These are phyloP conservation scores for Ganoderma lucidum DNA, from an alignment of 1,284 basidiomycete genomes.

Conservation along the genomic window DNA sequence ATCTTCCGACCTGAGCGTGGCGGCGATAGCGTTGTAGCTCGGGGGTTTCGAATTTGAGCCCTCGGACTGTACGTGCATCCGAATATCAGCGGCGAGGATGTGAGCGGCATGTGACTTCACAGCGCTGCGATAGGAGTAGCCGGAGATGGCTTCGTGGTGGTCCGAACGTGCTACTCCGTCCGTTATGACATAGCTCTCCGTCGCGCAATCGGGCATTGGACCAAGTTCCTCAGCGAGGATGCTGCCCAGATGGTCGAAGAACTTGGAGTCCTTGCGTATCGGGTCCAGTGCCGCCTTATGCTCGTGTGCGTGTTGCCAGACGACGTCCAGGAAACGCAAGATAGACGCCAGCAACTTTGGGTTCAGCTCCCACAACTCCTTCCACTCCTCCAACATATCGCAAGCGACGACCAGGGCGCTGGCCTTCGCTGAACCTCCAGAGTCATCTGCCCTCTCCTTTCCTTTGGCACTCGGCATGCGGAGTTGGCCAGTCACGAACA, in stretches of 20 bases:
- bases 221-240: slow-evolving; percentile 73
- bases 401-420: slow-evolving; percentile 73
- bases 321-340: slow-evolving; percentile 80
- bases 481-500: slow-evolving; percentile 82
- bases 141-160: slow-evolving; percentile 66
- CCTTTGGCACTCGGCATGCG: slow-evolving; percentile 56
- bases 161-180: slow-evolving; percentile 66
- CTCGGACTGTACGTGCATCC: slow-evolving; percentile 57
- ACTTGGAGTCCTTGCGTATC: slow-evolving; percentile 59
- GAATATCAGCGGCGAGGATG: slow-evolving; percentile 77
- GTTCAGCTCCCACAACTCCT: slow-evolving; percentile 75
- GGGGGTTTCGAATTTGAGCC: slow-evolving; percentile 52
- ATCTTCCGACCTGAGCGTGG: slow-evolving; percentile 64
- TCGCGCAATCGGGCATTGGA: slow-evolving; percentile 69
- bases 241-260: slow-evolving; percentile 72
- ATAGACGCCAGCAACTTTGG: slow-evolving; percentile 81
- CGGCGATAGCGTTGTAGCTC: slow-evolving; percentile 66
- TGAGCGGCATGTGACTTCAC: slow-evolving; percentile 81
- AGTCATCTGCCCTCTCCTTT: slow-evolving; percentile 43
- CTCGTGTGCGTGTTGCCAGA: slow-evolving; percentile 87
- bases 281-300: slow-evolving; percentile 68
- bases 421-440: slow-evolving; percentile 41
- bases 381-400: slow-evolving; percentile 74
- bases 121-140: slow-evolving; percentile 74
- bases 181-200: slow-evolving; percentile 51